Evolutionary conservation across 1,139 yeast species (phyloP).

Genomic region (Hyphopichia fennica): DNA sequence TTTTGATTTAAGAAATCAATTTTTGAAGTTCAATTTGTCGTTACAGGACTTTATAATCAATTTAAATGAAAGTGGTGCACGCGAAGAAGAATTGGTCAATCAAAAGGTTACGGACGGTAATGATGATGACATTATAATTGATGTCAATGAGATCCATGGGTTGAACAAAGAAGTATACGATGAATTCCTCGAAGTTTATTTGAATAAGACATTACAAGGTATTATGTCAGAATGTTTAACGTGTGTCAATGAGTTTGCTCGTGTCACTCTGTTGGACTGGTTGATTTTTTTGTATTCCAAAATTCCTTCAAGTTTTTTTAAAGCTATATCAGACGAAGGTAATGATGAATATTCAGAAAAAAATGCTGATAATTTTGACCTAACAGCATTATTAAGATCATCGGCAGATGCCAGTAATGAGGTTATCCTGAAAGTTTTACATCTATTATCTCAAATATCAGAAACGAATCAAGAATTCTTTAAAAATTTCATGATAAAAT

Average conservation of each 20-base stretch:
- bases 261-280: conserved; percentile 91
- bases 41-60: conserved; percentile 35
- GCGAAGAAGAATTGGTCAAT: conserved; percentile 8
- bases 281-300: conserved; percentile 76
- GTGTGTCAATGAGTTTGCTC: conserved; percentile 66
- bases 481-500: conserved; percentile 69
- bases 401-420: conserved; percentile 84
- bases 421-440: conserved; percentile 76
- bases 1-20: conserved; percentile 37
- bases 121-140: conserved; percentile 8
- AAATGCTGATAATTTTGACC: conserved; percentile 51
- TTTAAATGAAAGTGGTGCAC: conserved; percentile 23
- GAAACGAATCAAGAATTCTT: conserved; percentile 80
- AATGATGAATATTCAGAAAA: not conserved
- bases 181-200: conserved; percentile 41
- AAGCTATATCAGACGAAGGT: conserved; percentile 29
- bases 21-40: conserved; percentile 35
- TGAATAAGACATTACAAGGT: conserved; percentile 33
- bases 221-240: conserved; percentile 40
- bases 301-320: conserved; percentile 62
- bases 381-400: conserved; percentile 77
- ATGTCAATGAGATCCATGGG: conserved; percentile 26
- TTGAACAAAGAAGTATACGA: conserved; percentile 40
- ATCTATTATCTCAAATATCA: conserved; percentile 76
- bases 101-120: conserved; percentile 3